A percentile compares a stretch with the other conserved stretches of the same genome.
Evolutionary conservation across 106 monocot species (phyloP).

Genomic region (Dendrobium nobile): DNA sequence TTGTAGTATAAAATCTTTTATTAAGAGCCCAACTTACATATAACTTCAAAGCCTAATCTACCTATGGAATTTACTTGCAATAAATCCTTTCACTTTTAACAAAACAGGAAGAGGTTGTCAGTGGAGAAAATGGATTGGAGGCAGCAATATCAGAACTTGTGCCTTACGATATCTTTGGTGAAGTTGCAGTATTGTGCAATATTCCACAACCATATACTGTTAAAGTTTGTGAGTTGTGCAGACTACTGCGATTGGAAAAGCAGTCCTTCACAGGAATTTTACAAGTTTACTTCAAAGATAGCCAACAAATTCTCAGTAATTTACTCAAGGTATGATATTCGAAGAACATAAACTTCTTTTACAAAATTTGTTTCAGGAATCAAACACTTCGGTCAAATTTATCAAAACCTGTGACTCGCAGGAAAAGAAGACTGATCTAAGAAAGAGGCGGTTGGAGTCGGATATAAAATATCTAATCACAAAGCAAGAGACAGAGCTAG

Average conservation of each 20-base stretch:
- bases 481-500: constrained; percentile 69
- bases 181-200: constrained; percentile 58
- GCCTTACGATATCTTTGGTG: constrained; percentile 56
- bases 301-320: constrained; percentile 28
- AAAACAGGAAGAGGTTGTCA: constrained; percentile 41
- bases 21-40: no score
- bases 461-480: constrained; percentile 62
- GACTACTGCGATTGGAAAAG: constrained; percentile 57
- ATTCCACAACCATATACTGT: constrained; percentile 63
- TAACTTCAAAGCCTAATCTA: not conserved
- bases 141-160: constrained; percentile 39
- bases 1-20: no score
- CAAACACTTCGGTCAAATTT: not conserved
- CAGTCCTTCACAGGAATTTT: constrained; percentile 49
- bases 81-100: not conserved
- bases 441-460: constrained; percentile 51
- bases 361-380: not conserved
- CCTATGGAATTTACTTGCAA: not conserved
- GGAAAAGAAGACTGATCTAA: constrained; percentile 42
- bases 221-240: constrained; percentile 55
- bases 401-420: constrained; percentile 9
- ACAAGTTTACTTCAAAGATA: constrained; percentile 60
- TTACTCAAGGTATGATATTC: constrained; percentile 40
- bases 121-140: constrained; percentile 49
- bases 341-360: not conserved